These are phyloP conservation scores for Rhizopus microsporus DNA, from an alignment of 371 early-diverging fungal species.

Conservation along the genomic window DNA sequence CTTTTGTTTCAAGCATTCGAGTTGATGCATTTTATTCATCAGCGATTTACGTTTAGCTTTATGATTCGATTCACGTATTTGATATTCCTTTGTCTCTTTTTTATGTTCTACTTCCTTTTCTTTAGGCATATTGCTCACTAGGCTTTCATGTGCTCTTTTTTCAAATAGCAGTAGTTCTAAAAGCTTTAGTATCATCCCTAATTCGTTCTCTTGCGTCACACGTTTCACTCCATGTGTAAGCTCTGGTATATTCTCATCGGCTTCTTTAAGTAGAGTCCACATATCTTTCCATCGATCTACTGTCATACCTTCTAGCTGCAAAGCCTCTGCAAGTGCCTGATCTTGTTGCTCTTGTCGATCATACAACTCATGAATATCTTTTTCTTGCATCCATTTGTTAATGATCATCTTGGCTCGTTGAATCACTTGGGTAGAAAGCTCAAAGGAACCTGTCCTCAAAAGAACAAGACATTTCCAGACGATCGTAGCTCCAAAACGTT, in stretches of 20 bases:
- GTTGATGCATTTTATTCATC: slow-evolving; percentile 16
- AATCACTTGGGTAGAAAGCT: slow-evolving; percentile 1
- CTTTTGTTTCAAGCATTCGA: slow-evolving; percentile 15
- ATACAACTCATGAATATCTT: slow-evolving; percentile 9
- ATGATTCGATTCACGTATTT: slow-evolving; percentile 19
- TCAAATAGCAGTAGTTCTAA: slow-evolving; percentile 29
- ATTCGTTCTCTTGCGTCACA: slow-evolving; percentile 13
- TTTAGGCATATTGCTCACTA: slow-evolving; percentile 11
- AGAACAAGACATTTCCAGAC: slow-evolving; percentile 20
- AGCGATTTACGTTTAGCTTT: slow-evolving; percentile 15
- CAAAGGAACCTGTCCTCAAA: slow-evolving; percentile 9
- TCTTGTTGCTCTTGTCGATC: slow-evolving; percentile 12
- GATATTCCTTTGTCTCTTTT: slow-evolving; percentile 15
- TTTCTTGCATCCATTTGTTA: slow-evolving; percentile 25
- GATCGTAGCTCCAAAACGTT: slow-evolving; percentile 27
- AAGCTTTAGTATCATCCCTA: slow-evolving; percentile 22
- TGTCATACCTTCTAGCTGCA: slow-evolving; percentile 33
- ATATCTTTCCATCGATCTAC: slow-evolving; percentile 34
- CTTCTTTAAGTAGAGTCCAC: slow-evolving; percentile 21
- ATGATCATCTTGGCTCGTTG: slow-evolving; percentile 15
- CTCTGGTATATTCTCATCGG: slow-evolving; percentile 23
- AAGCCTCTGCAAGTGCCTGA: slow-evolving; percentile 13
- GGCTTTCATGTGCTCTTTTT: slow-evolving; percentile 13
- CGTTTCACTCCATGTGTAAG: slow-evolving; percentile 14
- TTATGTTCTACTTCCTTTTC: slow-evolving; percentile 20